phyloP scores from a whole-genome alignment of 139 green algal genomes.

The Picochlorum sp. region DNA sequence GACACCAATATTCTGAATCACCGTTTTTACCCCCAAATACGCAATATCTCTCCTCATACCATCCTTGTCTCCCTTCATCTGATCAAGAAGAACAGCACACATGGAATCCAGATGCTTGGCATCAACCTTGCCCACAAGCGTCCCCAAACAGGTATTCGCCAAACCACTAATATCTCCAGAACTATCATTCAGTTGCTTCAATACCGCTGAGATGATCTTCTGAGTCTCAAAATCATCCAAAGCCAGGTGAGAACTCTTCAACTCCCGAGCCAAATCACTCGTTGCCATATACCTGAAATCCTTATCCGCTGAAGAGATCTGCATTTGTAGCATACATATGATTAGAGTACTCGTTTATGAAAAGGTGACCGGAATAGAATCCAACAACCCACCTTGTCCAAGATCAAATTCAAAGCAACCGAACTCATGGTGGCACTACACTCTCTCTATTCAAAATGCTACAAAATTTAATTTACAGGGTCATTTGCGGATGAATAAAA shows the following conservation, averaged over 20 bases:
- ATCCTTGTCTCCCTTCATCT: conserved; percentile 59
- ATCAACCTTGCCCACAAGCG: conserved; percentile 70
- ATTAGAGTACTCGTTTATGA: conserved; percentile 33
- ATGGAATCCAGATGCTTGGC: conserved; percentile 39
- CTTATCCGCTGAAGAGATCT: conserved; percentile 40
- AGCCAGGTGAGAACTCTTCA: conserved; percentile 67
- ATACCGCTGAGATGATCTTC: conserved; percentile 49
- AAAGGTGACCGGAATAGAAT: background rate
- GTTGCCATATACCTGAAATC: conserved; percentile 87
- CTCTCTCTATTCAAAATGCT: no score
- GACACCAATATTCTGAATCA: conserved; percentile 28
- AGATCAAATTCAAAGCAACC: conserved; percentile 1
- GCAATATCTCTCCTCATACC: conserved; percentile 64
- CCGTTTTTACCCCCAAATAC: conserved; percentile 73
- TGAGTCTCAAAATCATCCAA: conserved; percentile 58
- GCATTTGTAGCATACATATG: background rate
- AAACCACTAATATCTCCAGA: conserved; percentile 81
- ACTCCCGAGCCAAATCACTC: conserved; percentile 78
- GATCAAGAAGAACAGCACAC: conserved; percentile 55
- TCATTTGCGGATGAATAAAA: no score
- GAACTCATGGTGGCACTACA: background rate
- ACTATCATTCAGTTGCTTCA: conserved; percentile 80
- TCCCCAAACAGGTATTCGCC: conserved; percentile 81
- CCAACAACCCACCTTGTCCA: background rate
- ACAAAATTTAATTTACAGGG: no score